Percentiles rank a stretch among this genome's conserved stretches.
phyloP scores from a whole-genome alignment of 2,329 filamentous ascomycete species.

The Pseudocercospora musae region DNA sequence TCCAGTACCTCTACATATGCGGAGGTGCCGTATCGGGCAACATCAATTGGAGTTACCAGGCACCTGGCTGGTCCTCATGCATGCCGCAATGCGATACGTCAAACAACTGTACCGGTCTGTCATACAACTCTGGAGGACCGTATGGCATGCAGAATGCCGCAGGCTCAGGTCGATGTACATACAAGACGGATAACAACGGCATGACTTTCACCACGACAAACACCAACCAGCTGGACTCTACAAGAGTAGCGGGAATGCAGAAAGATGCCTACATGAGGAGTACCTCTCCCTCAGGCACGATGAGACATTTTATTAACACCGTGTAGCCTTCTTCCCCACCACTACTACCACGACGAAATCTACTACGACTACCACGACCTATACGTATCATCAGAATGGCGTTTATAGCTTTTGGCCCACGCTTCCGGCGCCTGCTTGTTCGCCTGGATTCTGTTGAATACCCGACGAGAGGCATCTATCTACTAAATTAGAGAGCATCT shows the following conservation, averaged over 20 bases:
- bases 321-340: neutral
- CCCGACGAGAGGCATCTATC: too few relatives aligned
- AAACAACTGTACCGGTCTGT: slow-evolving; percentile 1
- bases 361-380: neutral
- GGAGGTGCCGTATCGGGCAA: neutral
- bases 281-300: too few relatives aligned
- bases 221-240: neutral
- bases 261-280: neutral
- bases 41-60: neutral
- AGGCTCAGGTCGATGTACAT: neutral
- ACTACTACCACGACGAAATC: neutral
- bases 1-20: slow-evolving; percentile 2
- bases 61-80: neutral
- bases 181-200: neutral
- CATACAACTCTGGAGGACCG: neutral
- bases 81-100: neutral
- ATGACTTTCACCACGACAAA: neutral
- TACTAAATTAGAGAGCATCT: too few relatives aligned
- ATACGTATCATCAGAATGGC: neutral
- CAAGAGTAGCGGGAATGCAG: slow-evolving; percentile 1
- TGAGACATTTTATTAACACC: too few relatives aligned
- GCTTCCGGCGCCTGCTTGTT: neutral
- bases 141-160: slow-evolving; percentile 1
- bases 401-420: neutral
- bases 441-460: neutral